Evolutionary conservation across 768 basidiomycete genomes (phyloP), one percentile per base, ranked within the genome.

Genomic region (Clavulina sp.): DNA sequence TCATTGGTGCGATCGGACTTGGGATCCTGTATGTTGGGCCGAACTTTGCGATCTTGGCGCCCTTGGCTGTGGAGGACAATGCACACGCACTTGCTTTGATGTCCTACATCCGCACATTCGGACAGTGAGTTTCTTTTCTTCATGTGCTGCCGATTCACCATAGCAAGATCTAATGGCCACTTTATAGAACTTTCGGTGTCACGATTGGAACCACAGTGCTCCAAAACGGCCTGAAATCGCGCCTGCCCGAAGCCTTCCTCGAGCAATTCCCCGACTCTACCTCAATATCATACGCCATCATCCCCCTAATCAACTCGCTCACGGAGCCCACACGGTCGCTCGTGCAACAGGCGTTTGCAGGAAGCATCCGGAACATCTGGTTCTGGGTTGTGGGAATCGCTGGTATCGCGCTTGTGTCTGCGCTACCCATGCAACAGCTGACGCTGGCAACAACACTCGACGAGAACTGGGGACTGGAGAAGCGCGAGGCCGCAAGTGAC

Each of bases 11-110:
- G 1, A 16, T 56, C 30, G 54, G 54, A 3, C 6, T 56, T 7
- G 55, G 55, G n/a, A 40, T 43, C 6, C 33, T 23, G 19, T 58
- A 52, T n/a, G 34, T 53, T 1, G 44, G 60, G 5, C 58, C 58
- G 29, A 47, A 47, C n/a, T 67, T 62, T 41, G 62, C 65, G 1
- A 57, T 65, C 26, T 61, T 65, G 41, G 63, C 66, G 4, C 50
- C 57, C 2, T 43, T 57, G 5, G 50, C 53, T n/a, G 29, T 55
- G 33, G 46, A 24, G 9, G 53, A 58, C n/a, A 57, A 58, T 31
- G 57, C 57, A 21, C 53, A 54, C 26, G 57, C 57, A 2, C 44
- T 58, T 3, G 57, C 56, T 2, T 52, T 58, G 40, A 57, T 54
- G 34, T 43, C 50, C 24, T 58, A 64, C 60, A 57, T 62, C 41